Evolutionary conservation across 768 basidiomycete species (phyloP).

Genomic region (Russula compacta): DNA sequence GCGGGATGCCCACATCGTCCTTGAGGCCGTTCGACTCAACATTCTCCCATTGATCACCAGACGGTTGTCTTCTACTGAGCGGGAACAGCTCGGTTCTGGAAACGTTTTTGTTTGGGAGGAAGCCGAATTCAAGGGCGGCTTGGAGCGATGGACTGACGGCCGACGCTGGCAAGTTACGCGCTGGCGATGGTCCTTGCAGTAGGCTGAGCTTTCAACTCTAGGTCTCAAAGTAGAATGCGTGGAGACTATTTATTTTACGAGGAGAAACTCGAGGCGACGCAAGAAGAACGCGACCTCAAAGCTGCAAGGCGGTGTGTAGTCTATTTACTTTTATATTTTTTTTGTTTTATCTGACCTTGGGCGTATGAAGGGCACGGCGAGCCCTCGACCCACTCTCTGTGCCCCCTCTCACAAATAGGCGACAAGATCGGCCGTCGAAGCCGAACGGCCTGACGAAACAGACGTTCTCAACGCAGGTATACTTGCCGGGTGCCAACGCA

Average conservation of each 20-base stretch:
- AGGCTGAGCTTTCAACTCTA: constrained; percentile 23
- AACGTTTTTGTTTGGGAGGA: constrained; percentile 85
- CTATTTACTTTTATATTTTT: background rate
- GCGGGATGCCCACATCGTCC: constrained; percentile 65
- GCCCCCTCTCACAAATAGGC: constrained; percentile 50
- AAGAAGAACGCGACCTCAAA: constrained; percentile 70
- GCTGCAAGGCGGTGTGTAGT: constrained; percentile 58
- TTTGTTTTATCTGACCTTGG: background rate
- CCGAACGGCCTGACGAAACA: constrained; percentile 80
- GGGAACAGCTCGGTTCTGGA: constrained; percentile 60
- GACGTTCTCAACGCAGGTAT: constrained; percentile 71
- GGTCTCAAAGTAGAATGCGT: constrained; percentile 81
- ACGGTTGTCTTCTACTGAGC: constrained; percentile 57
- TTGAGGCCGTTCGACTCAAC: constrained; percentile 67
- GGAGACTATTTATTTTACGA: constrained; percentile 80
- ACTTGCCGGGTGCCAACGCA: constrained; percentile 47
- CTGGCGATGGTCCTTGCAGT: background rate
- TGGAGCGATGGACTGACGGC: constrained; percentile 77
- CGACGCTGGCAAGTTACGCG: constrained; percentile 49
- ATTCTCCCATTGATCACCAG: constrained; percentile 63
- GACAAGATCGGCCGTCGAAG: constrained; percentile 72
- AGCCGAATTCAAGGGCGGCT: constrained; percentile 51
- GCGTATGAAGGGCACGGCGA: constrained; percentile 39
- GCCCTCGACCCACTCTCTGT: constrained; percentile 53
- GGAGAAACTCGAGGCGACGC: constrained; percentile 72